Conservation (phyloP, 2,329 filamentous ascomycete genomes). For the Ceratocystiopsis brevicomis region DNA sequence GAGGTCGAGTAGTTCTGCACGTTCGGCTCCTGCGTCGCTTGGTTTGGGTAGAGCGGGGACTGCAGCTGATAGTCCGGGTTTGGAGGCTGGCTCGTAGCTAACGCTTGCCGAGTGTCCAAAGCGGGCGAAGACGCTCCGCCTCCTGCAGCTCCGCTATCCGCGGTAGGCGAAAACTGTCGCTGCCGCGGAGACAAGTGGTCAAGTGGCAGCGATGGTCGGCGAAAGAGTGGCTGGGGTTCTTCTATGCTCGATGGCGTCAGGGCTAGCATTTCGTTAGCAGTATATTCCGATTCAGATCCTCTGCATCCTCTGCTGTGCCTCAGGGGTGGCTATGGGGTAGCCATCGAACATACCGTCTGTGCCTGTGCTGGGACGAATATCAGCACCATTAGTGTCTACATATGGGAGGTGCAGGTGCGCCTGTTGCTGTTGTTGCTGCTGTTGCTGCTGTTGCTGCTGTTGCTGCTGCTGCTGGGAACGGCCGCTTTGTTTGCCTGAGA, state of each 20-base stretch:
- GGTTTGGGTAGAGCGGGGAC: conserved; percentile 27
- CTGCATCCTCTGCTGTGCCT: no score
- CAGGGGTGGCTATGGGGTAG: no score
- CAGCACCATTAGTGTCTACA: conserved; percentile 22
- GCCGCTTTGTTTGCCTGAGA: conserved; percentile 35
- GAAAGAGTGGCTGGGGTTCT: no score
- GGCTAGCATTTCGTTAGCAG: no score
- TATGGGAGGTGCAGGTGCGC: conserved; percentile 16
- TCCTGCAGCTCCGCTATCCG: neutral
- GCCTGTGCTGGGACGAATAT: no score
- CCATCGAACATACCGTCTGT: no score
- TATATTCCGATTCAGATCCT: no score
- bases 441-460: conserved; percentile 8
- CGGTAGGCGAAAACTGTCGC: no score
- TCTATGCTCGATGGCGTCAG: no score
- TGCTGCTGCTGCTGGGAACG: conserved; percentile 27
- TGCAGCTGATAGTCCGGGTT: conserved; percentile 28
- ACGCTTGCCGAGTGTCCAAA: conserved; percentile 13
- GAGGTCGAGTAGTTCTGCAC: conserved; percentile 18
- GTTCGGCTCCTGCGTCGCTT: conserved; percentile 13
- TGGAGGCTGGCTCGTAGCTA: conserved; percentile 5
- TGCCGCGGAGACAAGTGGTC: no score
- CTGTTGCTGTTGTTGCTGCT: conserved; percentile 13
- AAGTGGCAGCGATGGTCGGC: no score
- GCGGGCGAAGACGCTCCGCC: neutral